Evolutionary conservation across 192 early-diverging fungal species (phyloP), one percentile per base, ranked within the genome.

Genomic region (Coemansia sp.): DNA sequence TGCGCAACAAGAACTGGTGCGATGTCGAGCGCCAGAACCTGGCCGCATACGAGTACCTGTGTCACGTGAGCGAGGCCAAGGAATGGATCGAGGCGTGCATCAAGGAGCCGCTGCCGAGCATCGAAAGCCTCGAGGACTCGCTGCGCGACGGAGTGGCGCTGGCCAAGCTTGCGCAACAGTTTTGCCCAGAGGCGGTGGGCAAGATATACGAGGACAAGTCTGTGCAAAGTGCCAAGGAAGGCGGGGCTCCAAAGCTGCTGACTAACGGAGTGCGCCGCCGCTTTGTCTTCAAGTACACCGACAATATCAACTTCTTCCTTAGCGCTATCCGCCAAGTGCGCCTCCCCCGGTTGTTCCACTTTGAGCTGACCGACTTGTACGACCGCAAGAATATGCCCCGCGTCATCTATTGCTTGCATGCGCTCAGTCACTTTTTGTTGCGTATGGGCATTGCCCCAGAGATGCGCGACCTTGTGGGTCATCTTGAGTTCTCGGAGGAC

Each of bases 371-470:
- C 0, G 98, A 99, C 75, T 73, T 98, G 49, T 99, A 98, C 80
- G 96, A 99, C 68, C 92, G 93, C 78, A 99, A 98, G 67, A 99
- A 99, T 71, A 93, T 99, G 69, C 98, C 98, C 10, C 94, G 94
- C 70, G 98, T 99, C 22, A 95, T 99, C 66, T 96, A 97, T 74
- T 98, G 95, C 79, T 91, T 99, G 73, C 95, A 98, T 66, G 95
- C 95, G 11, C 83, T 98, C 41, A 94, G 92, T 79, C 95, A 99
- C 73, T 88, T 98, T 70, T 76, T 99, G 38, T 89, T 93, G 20
- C 84, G 85, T 42, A 89, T 89, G 66, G 89, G 90, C 8, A 79
- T 94, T 58, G 92, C 94, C 8, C 94, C 93, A 23, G 84, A 87
- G 48, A 97, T 99, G 75, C 90, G 92, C 57, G 92, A 99, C 67